These are phyloP conservation scores for Penicillium sp. DNA, from an alignment of 2,329 filamentous ascomycete genomes.

Conservation along the genomic window DNA sequence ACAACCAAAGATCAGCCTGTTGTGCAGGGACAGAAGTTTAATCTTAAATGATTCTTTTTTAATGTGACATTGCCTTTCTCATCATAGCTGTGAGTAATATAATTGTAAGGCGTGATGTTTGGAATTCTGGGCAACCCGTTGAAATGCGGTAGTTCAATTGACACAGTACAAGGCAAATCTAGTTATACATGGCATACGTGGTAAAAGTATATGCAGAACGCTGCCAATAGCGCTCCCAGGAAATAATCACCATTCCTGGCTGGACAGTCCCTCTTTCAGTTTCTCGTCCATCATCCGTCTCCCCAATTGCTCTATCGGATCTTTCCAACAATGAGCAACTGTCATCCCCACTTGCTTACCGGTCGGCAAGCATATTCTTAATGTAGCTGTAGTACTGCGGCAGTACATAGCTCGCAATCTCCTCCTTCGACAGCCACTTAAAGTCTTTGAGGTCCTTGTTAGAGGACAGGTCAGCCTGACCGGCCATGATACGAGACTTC, in stretches of 20 bases:
- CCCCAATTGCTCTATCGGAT: neutral
- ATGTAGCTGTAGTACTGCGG: constrained; percentile 73
- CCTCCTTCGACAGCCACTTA: constrained; percentile 89
- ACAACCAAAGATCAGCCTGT: constrained; percentile 54
- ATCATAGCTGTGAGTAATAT: neutral
- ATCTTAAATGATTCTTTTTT: constrained; percentile 58
- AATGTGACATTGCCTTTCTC: too few relatives aligned
- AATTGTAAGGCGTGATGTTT: neutral
- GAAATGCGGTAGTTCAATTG: constrained; percentile 22
- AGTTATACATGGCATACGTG: constrained; percentile 44
- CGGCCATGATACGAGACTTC: constrained; percentile 94
- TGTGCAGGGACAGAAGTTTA: constrained; percentile 66
- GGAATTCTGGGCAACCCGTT: neutral
- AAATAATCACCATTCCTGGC: constrained; percentile 15
- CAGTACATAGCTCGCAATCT: constrained; percentile 71
- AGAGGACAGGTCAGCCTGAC: constrained; percentile 78
- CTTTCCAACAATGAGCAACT: neutral
- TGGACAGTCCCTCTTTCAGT: constrained; percentile 12
- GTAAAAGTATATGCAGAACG: constrained; percentile 42
- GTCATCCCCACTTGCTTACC: constrained; percentile 52
- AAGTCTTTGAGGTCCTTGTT: constrained; percentile 83
- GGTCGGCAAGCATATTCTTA: constrained; percentile 80
- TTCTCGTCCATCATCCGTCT: constrained; percentile 12
- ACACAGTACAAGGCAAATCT: constrained; percentile 34
- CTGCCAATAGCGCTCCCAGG: constrained; percentile 24